These are phyloP conservation scores for Quercus phellos DNA, from an alignment of 331 rosid species.

Conservation along the genomic window DNA sequence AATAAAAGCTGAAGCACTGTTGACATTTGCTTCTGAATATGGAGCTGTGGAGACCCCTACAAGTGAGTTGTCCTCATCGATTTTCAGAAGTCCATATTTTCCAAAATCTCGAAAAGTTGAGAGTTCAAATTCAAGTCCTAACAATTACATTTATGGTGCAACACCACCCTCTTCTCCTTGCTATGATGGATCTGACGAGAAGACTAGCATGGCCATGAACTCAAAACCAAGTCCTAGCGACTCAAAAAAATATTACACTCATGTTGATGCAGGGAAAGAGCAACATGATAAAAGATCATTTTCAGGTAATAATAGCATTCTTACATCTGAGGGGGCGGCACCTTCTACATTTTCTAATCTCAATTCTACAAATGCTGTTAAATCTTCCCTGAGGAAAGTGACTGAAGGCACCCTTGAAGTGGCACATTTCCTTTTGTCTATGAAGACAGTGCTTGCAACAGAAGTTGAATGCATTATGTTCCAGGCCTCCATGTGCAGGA, in stretches of 20 bases:
- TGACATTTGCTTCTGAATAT: conserved; percentile 94
- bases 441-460: conserved; percentile 76
- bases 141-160: conserved; percentile 75
- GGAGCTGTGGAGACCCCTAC: conserved; percentile 91
- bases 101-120: conserved; percentile 69
- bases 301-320: conserved; percentile 31
- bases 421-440: conserved; percentile 47
- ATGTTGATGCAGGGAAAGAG: conserved; percentile 62
- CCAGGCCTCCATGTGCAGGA: conserved; percentile 91
- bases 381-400: conserved; percentile 51
- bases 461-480: conserved; percentile 73
- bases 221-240: conserved; percentile 42
- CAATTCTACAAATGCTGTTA: conserved; percentile 52
- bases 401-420: conserved; percentile 55
- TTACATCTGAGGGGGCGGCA: conserved; percentile 47
- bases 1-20: conserved; percentile 88
- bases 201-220: conserved; percentile 44
- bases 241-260: conserved; percentile 62
- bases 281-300: conserved; percentile 44
- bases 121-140: conserved; percentile 66
- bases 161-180: conserved; percentile 79
- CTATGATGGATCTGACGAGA: conserved; percentile 67
- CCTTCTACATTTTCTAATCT: conserved; percentile 44
- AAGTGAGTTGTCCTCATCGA: conserved; percentile 66
- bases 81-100: conserved; percentile 80